Conservation (phyloP, 164 flowering plant species). For the Berberis vulgaris region DNA sequence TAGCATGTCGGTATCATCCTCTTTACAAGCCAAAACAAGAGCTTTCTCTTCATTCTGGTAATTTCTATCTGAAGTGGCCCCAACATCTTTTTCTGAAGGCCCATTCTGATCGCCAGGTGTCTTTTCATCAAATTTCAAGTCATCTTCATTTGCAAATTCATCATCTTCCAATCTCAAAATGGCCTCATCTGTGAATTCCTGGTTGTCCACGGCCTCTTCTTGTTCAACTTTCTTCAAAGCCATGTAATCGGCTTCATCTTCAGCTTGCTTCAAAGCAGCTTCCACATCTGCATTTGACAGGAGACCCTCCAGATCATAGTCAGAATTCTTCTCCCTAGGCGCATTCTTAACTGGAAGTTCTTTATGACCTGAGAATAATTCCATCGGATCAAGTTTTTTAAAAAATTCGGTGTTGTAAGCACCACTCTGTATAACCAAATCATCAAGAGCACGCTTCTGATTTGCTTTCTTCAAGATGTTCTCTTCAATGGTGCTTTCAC, state of each 20-base stretch:
- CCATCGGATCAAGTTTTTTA: constrained; percentile 95
- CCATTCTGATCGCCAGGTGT: constrained; percentile 31
- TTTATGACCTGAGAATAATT: constrained; percentile 80
- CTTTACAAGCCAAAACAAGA: constrained; percentile 38
- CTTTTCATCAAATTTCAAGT: constrained; percentile 51
- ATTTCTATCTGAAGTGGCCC: constrained; percentile 14
- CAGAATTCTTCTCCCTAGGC: constrained; percentile 35
- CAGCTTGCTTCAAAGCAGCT: constrained; percentile 87
- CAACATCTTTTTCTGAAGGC: constrained; percentile 26
- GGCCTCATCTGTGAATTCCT: constrained; percentile 90
- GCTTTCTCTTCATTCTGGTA: constrained; percentile 46
- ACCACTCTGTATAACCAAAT: constrained; percentile 96
- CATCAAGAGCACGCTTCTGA: constrained; percentile 97
- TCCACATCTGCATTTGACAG: constrained; percentile 86
- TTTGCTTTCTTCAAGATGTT: constrained; percentile 95
- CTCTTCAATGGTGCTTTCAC: constrained; percentile 98
- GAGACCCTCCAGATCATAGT: constrained; percentile 31
- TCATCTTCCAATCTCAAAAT: constrained; percentile 74
- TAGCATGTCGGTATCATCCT: constrained; percentile 84
- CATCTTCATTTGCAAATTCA: constrained; percentile 77
- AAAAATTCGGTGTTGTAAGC: constrained; percentile 95
- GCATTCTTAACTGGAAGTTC: constrained; percentile 32
- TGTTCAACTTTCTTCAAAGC: constrained; percentile 90
- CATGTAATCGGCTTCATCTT: constrained; percentile 99
- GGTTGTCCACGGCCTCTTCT: constrained; percentile 98